Base-by-base conservation (phyloP, 1,284 basidiomycete species). In the Leccinum pallidistipes region DNA sequence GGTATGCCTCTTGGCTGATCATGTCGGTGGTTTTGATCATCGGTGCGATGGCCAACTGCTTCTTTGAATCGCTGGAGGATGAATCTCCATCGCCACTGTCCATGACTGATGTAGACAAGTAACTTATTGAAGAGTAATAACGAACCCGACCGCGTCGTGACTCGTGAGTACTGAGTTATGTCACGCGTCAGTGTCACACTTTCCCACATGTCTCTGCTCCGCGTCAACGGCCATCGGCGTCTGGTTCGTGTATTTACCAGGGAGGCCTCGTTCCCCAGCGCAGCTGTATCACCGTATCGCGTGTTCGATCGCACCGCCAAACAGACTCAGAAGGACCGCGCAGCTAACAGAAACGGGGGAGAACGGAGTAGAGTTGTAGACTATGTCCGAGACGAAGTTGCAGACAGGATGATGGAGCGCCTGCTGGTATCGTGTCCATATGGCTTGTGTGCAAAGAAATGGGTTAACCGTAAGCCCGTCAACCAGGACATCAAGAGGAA, bases 241-340 rank as follows among this genome's bases (percentile, higher is more conserved):
- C 36, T 68, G 29, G 65, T 54, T 49, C 69, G 81, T 52, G 66
- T 72, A 53, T 80, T 79, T 63, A 78, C 81, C 12, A 74, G 80
- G 11, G 66, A 79, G 54, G 70, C 79, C 21, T 71, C 76, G 29
- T 59, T 60, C 51, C 40, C 40, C 9, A 18, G 40, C 10, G n/a
- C 36, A 38, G 36, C 40, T 43, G n/a, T 43, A 43, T 43, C 43
- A 21, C 18, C 43, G 43, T 94, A 90, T 72, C 83, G 90, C 69
- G 87, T 98, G 24, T 99, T 99, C 71, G 96, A 99, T 76, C 86
- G 96, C 53, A 76, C 82, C 53, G 86, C 82, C n/a, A 99, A 99
- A 77, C 81, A 79, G 40, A 72, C 86, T 10, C 97, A 99, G 76
- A 89, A 87, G 69, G 88, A 97, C 71, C 82, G 88, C 11, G 90